phyloP scores from a whole-genome alignment of 106 monocot genomes.

The Allium cepa region DNA sequence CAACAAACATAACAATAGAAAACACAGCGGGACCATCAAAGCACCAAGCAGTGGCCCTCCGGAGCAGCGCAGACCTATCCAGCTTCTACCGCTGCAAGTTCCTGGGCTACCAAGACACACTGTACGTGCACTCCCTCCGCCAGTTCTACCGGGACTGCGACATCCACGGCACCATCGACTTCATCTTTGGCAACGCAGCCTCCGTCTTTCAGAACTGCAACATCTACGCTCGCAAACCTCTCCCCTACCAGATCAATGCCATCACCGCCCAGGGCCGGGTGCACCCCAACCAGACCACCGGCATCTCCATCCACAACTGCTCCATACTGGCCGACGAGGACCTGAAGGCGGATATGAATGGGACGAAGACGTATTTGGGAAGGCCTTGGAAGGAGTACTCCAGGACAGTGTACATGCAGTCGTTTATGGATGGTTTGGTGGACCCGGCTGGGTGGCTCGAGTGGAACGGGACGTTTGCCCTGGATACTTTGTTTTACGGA shows the following conservation, averaged over 20 bases:
- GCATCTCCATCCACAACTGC: constrained; percentile 17
- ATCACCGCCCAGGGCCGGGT: constrained; percentile 9
- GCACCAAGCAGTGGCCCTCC: constrained; percentile 76
- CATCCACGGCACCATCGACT: constrained; percentile 15
- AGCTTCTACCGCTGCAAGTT: constrained; percentile 13
- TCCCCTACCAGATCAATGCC: neutral
- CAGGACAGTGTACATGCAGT: constrained; percentile 11
- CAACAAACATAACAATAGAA: constrained; percentile 27
- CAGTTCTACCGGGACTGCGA: constrained; percentile 14
- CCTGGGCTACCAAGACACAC: constrained; percentile 11
- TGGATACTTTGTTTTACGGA: constrained; percentile 11
- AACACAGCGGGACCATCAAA: constrained; percentile 64
- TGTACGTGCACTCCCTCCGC: constrained; percentile 10
- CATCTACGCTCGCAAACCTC: constrained; percentile 9
- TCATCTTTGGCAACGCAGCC: constrained; percentile 14
- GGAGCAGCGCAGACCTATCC: constrained; percentile 13
- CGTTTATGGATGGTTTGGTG: neutral
- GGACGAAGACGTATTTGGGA: constrained; percentile 9
- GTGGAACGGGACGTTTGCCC: constrained; percentile 15
- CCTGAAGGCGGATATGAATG: neutral
- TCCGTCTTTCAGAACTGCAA: constrained; percentile 9
- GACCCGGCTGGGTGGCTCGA: constrained; percentile 10
- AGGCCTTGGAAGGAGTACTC: constrained; percentile 21
- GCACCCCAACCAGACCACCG: constrained; percentile 12
- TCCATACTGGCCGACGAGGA: neutral